Evolutionary conservation across 2,329 filamentous ascomycete genomes (phyloP).

Genomic region (Alternaria longipes): DNA sequence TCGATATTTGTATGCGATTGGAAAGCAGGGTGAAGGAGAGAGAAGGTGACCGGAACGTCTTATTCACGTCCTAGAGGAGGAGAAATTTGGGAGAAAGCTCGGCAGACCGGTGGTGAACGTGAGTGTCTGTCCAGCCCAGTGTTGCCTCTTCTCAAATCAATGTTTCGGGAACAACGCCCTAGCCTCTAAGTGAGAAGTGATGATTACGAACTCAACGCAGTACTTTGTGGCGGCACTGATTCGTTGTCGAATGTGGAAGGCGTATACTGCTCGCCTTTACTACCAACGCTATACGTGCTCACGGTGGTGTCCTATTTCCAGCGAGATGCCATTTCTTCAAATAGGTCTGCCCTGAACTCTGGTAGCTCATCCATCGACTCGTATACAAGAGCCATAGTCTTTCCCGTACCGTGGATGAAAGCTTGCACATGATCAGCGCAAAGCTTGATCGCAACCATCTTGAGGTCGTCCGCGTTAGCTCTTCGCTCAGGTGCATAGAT

Average conservation of each 20-base stretch:
- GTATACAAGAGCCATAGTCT: conserved; percentile 38
- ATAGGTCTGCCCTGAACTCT: conserved; percentile 42
- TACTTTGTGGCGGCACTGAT: not conserved
- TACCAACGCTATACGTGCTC: not conserved
- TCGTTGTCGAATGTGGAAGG: not conserved
- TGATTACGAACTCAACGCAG: not conserved
- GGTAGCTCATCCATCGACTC: conserved; percentile 42
- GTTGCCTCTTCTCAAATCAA: not conserved
- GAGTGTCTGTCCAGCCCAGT: not conserved
- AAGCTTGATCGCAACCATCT: conserved; percentile 32
- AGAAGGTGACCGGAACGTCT: not conserved
- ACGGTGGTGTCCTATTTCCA: conserved; percentile 27
- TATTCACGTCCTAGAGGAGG: not conserved
- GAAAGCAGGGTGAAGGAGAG: not conserved
- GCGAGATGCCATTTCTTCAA: conserved; percentile 40
- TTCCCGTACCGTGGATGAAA: conserved; percentile 39
- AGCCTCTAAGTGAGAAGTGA: not conserved
- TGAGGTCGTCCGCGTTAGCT: conserved; percentile 34
- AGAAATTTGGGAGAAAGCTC: not conserved
- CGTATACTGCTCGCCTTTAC: not conserved
- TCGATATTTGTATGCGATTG: not conserved
- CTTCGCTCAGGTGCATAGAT: conserved; percentile 37
- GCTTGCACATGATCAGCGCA: conserved; percentile 43
- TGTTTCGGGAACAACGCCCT: not conserved
- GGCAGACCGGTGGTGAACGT: conserved; percentile 7